Conservation (phyloP, 257 asterid genomes). For the Henckelia pumila region DNA sequence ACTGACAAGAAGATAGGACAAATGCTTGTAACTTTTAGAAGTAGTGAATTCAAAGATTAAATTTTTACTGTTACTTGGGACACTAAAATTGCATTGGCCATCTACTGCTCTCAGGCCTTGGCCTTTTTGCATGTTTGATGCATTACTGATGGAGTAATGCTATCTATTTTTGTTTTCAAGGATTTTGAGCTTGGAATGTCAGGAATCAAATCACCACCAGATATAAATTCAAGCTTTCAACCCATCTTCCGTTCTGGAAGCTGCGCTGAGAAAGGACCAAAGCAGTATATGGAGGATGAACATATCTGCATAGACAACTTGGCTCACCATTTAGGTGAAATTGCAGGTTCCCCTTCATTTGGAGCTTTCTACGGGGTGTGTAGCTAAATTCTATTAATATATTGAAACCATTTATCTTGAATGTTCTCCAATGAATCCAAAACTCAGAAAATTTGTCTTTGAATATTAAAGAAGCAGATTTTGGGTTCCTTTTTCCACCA, state of each 20-base stretch:
- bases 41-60: background rate
- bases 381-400: conserved; percentile 25
- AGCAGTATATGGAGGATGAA: conserved; percentile 90
- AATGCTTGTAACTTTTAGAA: background rate
- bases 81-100: background rate
- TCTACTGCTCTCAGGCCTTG: background rate
- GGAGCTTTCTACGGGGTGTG: conserved; percentile 97
- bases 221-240: conserved; percentile 48
- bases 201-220: conserved; percentile 45
- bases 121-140: background rate
- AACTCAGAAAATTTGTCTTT: background rate
- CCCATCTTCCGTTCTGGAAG: conserved; percentile 85
- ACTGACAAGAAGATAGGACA: background rate
- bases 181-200: conserved; percentile 44
- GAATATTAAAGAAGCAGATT: background rate
- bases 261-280: conserved; percentile 94
- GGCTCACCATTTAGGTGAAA: conserved; percentile 51
- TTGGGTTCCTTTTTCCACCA: background rate
- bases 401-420: background rate
- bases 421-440: background rate
- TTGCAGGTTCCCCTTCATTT: conserved; percentile 51
- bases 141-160: conserved; percentile 9
- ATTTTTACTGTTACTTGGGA: background rate
- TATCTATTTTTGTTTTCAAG: conserved; percentile 33
- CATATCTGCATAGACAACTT: conserved; percentile 80